These are phyloP conservation scores for Hemileccinum impolitum DNA, from an alignment of 768 basidiomycete species.

Conservation along the genomic window DNA sequence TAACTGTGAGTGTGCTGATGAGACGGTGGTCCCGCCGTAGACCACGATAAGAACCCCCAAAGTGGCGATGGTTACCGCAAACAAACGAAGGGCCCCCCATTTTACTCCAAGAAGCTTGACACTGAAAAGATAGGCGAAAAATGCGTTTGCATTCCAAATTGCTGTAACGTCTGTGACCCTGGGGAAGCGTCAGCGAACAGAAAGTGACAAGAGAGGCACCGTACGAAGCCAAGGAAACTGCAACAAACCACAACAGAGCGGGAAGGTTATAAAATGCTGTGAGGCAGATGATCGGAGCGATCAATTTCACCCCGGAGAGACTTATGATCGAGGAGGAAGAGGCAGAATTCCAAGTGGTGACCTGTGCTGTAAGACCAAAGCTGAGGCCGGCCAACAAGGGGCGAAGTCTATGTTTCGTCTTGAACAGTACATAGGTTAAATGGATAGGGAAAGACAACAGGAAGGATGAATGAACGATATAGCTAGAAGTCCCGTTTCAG, in stretches of 20 bases:
- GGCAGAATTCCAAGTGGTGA: conserved; percentile 8
- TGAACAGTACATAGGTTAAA: conserved; percentile 57
- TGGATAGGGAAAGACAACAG: conserved; percentile 80
- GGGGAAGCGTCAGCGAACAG: conserved; percentile 8
- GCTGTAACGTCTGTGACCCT: conserved; percentile 85
- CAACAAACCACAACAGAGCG: conserved; percentile 70
- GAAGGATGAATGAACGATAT: conserved; percentile 83
- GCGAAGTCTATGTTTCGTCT: conserved; percentile 44
- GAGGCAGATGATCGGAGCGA: conserved; percentile 20
- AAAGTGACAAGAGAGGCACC: conserved; percentile 22
- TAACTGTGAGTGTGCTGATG: conserved; percentile 18
- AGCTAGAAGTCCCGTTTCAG: conserved; percentile 44
- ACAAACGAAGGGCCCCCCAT: conserved; percentile 62
- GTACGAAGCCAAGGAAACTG: conserved; percentile 69
- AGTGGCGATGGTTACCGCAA: conserved; percentile 78
- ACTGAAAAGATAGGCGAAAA: conserved; percentile 89
- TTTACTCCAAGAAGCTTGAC: conserved; percentile 61
- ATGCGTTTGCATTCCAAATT: conserved; percentile 87
- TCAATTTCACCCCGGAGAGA: conserved; percentile 36
- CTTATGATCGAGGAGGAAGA: conserved; percentile 3
- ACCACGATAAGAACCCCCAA: conserved; percentile 77
- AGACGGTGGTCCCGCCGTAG: conserved; percentile 61
- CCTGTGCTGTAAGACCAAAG: conserved; percentile 40
- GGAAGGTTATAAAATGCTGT: conserved; percentile 56
- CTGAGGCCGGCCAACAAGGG: conserved; percentile 52